These are phyloP conservation scores for Ambrosia artemisiifolia DNA, from an alignment of 129 eudicot species.

Conservation along the genomic window DNA sequence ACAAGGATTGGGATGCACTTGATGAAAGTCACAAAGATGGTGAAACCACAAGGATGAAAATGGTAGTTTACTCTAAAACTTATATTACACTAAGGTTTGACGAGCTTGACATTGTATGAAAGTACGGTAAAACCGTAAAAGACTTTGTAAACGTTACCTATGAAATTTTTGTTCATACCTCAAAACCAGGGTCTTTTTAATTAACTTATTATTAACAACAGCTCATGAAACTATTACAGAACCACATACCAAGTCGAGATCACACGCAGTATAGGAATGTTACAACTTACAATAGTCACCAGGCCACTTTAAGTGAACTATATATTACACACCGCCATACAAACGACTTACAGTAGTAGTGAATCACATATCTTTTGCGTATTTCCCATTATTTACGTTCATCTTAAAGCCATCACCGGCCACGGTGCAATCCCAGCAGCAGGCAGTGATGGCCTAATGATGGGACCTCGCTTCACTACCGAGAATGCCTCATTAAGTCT, in stretches of 20 bases:
- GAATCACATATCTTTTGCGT: background rate
- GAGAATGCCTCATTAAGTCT: constrained; percentile 88
- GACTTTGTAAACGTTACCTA: no score
- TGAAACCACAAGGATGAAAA: no score
- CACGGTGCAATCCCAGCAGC: constrained; percentile 62
- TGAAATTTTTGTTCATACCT: background rate
- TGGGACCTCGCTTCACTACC: constrained; percentile 73
- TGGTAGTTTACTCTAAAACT: no score
- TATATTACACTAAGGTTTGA: no score
- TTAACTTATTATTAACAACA: constrained; percentile 20
- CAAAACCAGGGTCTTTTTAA: background rate
- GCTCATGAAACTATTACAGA: constrained; percentile 36
- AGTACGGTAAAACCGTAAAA: no score
- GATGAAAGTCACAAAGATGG: no score
- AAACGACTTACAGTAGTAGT: constrained; percentile 9
- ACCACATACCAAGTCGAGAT: constrained; percentile 24
- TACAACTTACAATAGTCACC: constrained; percentile 31
- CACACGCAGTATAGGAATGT: constrained; percentile 26
- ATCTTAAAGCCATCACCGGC: constrained; percentile 80
- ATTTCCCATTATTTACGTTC: constrained; percentile 12
- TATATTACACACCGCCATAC: constrained; percentile 34
- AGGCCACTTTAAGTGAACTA: constrained; percentile 25
- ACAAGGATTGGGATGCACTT: no score
- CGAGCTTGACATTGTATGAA: no score
- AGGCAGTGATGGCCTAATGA: constrained; percentile 74